Evolutionary conservation across 108 stramenopile species (phyloP).

Genomic region (Aurantiochytrium sp.): DNA sequence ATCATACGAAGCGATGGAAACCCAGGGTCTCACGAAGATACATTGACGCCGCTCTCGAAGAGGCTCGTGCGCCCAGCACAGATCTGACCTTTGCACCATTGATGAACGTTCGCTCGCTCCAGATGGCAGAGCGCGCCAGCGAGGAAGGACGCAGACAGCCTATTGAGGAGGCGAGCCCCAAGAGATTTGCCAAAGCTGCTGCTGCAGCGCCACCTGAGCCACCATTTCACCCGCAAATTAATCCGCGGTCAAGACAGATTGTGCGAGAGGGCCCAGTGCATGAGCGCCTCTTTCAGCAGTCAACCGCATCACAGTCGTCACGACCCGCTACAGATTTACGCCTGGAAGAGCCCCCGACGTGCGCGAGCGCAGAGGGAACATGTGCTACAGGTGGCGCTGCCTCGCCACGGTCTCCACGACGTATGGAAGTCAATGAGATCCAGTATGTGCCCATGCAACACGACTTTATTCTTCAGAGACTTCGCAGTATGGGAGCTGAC

Average conservation of each 20-base stretch:
- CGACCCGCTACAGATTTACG: neutral
- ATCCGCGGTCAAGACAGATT: neutral
- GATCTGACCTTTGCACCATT: neutral
- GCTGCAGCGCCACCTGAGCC: neutral
- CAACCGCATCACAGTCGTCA: neutral
- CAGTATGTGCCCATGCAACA: neutral
- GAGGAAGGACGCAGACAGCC: neutral
- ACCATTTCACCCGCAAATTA: neutral
- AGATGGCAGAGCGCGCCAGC: neutral
- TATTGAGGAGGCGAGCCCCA: neutral
- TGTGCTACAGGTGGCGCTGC: too few species aligned
- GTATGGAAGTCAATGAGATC: neutral
- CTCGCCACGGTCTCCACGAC: too few species aligned
- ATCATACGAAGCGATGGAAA: neutral
- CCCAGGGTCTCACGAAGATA: neutral
- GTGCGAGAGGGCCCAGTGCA: neutral
- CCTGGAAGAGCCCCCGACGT: neutral
- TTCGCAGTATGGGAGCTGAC: neutral
- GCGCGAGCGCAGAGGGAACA: neutral
- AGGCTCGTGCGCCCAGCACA: neutral
- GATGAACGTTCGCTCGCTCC: neutral
- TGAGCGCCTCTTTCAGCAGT: neutral
- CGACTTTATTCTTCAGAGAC: neutral
- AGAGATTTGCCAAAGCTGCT: neutral
- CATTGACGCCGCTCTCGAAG: neutral